These are phyloP conservation scores for Eimeria tenella DNA, from an alignment of 169 alveolate species.

Conservation along the genomic window DNA sequence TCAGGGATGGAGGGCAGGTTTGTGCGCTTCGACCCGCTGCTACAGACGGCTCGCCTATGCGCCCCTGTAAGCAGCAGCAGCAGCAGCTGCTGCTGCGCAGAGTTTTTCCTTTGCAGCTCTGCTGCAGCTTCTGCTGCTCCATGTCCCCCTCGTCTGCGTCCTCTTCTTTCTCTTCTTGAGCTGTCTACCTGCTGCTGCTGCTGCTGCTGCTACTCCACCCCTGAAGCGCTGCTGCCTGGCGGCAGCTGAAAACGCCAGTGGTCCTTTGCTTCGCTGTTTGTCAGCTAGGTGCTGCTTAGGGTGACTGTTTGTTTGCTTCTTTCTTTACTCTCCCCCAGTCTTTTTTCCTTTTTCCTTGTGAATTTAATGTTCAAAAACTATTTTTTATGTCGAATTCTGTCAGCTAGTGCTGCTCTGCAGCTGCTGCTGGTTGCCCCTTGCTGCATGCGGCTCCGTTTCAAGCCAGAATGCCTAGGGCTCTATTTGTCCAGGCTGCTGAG, in stretches of 20 bases:
- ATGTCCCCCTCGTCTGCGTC: neutral
- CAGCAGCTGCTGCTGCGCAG: neutral
- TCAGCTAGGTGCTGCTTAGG: neutral
- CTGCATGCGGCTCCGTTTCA: too few relatives aligned
- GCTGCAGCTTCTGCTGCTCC: neutral
- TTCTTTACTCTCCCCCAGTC: neutral
- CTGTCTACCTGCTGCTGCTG: neutral
- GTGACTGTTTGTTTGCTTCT: neutral
- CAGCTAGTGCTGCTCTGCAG: too few relatives aligned
- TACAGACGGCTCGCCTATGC: neutral
- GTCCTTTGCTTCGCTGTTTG: neutral
- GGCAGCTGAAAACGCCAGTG: neutral
- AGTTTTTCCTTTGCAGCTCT: too few relatives aligned
- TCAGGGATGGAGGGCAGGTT: constrained; percentile 7
- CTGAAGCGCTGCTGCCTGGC: neutral
- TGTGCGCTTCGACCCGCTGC: neutral
- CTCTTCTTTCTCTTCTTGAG: neutral
- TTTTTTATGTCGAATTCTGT: too few relatives aligned
- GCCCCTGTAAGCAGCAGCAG: constrained; percentile 8
- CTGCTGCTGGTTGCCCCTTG: too few relatives aligned
- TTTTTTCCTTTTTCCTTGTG: neutral
- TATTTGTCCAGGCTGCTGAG: too few relatives aligned
- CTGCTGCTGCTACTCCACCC: neutral
- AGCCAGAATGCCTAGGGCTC: too few relatives aligned
- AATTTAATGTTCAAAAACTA: too few relatives aligned